Evolutionary conservation across 306 rosid species (phyloP).

Genomic region (Urtica urens): DNA sequence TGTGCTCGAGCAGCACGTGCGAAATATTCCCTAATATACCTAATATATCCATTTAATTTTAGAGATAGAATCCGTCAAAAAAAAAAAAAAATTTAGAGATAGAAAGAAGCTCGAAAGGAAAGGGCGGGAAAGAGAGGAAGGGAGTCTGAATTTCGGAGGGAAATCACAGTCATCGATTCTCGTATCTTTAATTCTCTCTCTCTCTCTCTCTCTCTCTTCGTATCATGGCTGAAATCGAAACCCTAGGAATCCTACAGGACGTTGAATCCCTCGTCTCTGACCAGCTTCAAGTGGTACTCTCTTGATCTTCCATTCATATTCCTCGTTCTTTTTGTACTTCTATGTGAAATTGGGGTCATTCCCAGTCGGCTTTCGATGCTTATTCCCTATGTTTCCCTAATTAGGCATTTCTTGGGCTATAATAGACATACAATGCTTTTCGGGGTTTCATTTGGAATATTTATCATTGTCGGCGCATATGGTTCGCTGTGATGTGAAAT

Average conservation of each 20-base stretch:
- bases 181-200: background rate
- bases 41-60: too few species aligned
- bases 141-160: conserved; percentile 18
- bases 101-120: background rate
- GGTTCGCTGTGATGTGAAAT: background rate
- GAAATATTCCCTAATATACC: too few species aligned
- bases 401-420: background rate
- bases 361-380: background rate
- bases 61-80: too few species aligned
- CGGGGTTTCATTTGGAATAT: background rate
- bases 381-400: background rate
- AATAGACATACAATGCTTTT: background rate
- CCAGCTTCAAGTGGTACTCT: conserved; percentile 74
- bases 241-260: conserved; percentile 50
- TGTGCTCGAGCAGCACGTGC: too few species aligned
- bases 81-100: too few species aligned
- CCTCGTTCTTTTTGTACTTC: background rate
- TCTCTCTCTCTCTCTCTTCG: background rate
- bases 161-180: background rate
- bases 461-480: background rate
- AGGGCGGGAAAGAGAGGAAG: conserved; percentile 27
- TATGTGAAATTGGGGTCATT: background rate
- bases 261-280: conserved; percentile 63
- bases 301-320: background rate
- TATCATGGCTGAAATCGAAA: conserved; percentile 36